phyloP scores from a whole-genome alignment of 2,329 filamentous ascomycete species.

The Fusarium sp. region DNA sequence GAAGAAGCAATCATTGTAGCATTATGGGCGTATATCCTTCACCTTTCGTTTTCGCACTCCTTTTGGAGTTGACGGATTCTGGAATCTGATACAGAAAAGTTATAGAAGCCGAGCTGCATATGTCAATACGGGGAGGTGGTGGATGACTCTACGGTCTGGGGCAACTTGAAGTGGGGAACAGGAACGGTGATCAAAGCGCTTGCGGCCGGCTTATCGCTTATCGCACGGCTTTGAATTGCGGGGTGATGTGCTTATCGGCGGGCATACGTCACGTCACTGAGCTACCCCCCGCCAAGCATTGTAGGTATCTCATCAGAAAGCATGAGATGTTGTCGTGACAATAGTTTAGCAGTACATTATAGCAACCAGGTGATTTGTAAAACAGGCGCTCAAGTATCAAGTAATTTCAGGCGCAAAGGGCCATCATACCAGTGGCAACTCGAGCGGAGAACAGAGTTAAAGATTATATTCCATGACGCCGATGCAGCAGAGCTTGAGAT shows the following conservation, averaged over 20 bases:
- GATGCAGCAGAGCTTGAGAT: constrained; percentile 19
- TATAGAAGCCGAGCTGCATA: background rate
- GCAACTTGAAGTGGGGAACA: constrained; percentile 14
- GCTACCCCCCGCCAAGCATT: constrained; percentile 16
- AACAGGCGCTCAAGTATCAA: background rate
- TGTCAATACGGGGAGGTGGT: background rate
- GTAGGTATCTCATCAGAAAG: background rate
- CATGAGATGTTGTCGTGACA: background rate
- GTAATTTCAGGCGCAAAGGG: background rate
- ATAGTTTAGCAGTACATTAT: no score
- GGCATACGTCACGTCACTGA: constrained; percentile 38
- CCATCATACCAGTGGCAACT: background rate
- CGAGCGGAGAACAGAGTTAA: background rate
- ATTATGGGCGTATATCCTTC: constrained; percentile 14
- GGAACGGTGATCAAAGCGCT: constrained; percentile 16
- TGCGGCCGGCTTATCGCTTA: constrained; percentile 38
- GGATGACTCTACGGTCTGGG: constrained; percentile 31
- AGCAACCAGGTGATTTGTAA: no score
- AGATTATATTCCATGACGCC: constrained; percentile 22
- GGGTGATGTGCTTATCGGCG: constrained; percentile 21
- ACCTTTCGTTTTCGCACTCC: background rate
- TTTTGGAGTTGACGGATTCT: background rate
- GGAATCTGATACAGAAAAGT: background rate
- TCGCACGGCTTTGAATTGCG: constrained; percentile 20
- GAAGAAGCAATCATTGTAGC: constrained; percentile 40